Percentiles rank a stretch among this genome's conserved stretches.
Conservation (phyloP, 768 basidiomycete genomes). For the Trametes elegans region DNA sequence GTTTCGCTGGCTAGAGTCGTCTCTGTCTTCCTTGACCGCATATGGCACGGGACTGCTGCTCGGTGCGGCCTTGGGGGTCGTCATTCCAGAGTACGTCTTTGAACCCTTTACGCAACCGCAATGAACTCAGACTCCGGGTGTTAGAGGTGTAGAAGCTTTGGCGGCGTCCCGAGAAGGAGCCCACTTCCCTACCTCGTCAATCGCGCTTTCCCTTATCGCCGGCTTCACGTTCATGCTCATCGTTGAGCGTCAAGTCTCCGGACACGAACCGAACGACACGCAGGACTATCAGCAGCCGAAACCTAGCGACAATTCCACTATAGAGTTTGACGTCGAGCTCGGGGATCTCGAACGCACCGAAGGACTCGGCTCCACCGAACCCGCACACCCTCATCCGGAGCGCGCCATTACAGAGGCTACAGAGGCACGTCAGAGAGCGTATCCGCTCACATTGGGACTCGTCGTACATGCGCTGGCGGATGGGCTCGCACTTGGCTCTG, state of each 20-base stretch:
- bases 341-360: conserved; percentile 53
- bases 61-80: conserved; percentile 87
- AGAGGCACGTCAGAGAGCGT: conserved; percentile 42
- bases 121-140: background rate
- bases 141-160: conserved; percentile 8
- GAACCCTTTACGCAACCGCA: too few relatives aligned
- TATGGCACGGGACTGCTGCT: conserved; percentile 83
- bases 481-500: conserved; percentile 88
- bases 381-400: background rate
- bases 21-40: conserved; percentile 46
- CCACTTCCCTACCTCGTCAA: conserved; percentile 46
- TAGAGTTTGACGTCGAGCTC: conserved; percentile 63
- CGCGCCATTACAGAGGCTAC: conserved; percentile 3
- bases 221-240: conserved; percentile 67
- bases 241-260: conserved; percentile 59
- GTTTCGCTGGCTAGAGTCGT: conserved; percentile 33
- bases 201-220: conserved; percentile 61
- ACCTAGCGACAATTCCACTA: conserved; percentile 26
- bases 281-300: conserved; percentile 26
- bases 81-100: conserved; percentile 84
- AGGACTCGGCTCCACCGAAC: conserved; percentile 20
- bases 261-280: conserved; percentile 13
- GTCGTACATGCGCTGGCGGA: conserved; percentile 89
- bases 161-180: background rate
- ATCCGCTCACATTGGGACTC: conserved; percentile 81